Percentiles rank a stretch among this genome's conserved stretches.
Evolutionary conservation across 352 stramenopile species (phyloP).

Genomic region (Pythium aphanidermatum): DNA sequence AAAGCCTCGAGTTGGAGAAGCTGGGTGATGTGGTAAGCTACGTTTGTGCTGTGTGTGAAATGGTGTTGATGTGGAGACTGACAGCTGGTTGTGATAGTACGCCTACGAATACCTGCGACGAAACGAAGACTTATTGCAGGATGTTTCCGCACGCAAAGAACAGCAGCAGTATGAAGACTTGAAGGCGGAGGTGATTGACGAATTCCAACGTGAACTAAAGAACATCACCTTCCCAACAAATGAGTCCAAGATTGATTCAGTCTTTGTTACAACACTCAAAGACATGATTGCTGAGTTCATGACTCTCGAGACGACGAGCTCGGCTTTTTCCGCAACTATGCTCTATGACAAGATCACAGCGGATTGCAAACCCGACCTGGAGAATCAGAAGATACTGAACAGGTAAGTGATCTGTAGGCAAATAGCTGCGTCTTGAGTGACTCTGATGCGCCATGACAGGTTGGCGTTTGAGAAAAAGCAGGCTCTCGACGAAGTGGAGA

Average conservation of each 20-base stretch:
- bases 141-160: constrained; percentile 48
- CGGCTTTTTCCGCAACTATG: constrained; percentile 36
- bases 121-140: constrained; percentile 57
- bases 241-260: constrained; percentile 55
- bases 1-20: constrained; percentile 64
- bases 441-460: no score
- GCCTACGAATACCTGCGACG: constrained; percentile 60
- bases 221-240: constrained; percentile 45
- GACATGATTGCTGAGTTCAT: constrained; percentile 56
- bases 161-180: constrained; percentile 58
- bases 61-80: neutral
- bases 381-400: constrained; percentile 75
- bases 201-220: constrained; percentile 54
- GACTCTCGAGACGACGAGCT: constrained; percentile 33
- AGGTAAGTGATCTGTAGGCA: constrained; percentile 23
- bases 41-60: neutral
- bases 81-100: constrained; percentile 29
- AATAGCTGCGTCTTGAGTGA: neutral
- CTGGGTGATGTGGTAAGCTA: constrained; percentile 63
- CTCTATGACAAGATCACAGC: constrained; percentile 50
- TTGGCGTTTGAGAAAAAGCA: constrained; percentile 65
- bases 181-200: constrained; percentile 39
- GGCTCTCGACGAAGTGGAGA: constrained; percentile 45
- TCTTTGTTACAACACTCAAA: constrained; percentile 54
- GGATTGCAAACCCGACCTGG: constrained; percentile 49